Evolutionary conservation across 805 yeast genomes (phyloP), one percentile per base, ranked within the genome.

Genomic region (Wickerhamomyces mucosus): DNA sequence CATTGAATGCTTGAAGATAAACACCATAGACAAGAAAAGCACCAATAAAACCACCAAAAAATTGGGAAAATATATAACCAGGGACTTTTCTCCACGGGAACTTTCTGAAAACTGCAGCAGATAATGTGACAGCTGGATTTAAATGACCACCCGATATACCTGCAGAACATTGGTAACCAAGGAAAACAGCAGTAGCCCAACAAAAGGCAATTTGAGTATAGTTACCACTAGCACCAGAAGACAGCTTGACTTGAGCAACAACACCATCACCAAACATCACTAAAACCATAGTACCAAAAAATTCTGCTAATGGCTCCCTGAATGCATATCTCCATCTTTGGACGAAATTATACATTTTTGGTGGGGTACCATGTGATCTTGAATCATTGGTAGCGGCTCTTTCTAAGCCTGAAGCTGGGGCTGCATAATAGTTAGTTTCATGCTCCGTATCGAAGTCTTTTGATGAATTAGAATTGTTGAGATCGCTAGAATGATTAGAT

Each of bases 71-170:
- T 21, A 68, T 43, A 46, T 69, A 71, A 21, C 56, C 54, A 30
- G 54, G 67, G 15, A 66, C 59, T 38, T 69, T 69, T 32, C 52
- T 53, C 56, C 67, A 56, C 18, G 75, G 75, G 43, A 71, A 70
- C 7, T 66, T 67, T 50, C 77, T 61, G 43, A 55, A 71, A 10
- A 65, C 45, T 38, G 67, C 69, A 43, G 64, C 57, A 8, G 63
- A 48, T 7, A 71, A 30, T 2, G 76, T 69, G 21, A 69, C 62
- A 35, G 72, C 69, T 4, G 76, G 75, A 48, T 71, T 70, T 37
- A 70, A 46, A 48, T 70, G 77, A n/a, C 70, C 77, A 45, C 75
- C 76, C 23, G 75, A 68, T 32, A 69, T 56, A 41, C 77, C 77
- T 37, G 74, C 74, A 25, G 72, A 59, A 7, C 60, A 55, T 32